Evolutionary conservation across 2,329 filamentous ascomycete species (phyloP), one percentile per base, ranked within the genome.

Genomic region (Claviceps capensis): DNA sequence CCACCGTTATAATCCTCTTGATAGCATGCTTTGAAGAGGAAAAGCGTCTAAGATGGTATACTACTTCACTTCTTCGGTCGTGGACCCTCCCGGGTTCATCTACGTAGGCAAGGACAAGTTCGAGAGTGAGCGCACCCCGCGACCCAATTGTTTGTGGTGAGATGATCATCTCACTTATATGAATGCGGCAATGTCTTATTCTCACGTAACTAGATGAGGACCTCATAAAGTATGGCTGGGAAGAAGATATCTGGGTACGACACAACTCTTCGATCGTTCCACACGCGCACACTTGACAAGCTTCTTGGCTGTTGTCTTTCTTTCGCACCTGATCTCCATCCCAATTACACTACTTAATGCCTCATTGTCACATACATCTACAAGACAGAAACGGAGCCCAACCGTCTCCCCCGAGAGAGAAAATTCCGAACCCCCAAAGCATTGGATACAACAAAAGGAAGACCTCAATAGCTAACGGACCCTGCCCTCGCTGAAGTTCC

Each of bases 21-120:
- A 34, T 11, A 11, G 30, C 30, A 34, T 34, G 30, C 9, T 34
- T 30, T 34, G 30, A 34, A 34, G 9, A 34, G 9, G 9, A 4
- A 4, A 34, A 34, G 7, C 16, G 16, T n/a, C 8, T n/a, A 11
- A 30, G 23, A 94, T 98, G 93, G 93, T 98, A 47, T 95, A 86
- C 72, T 97, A 97, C 69, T 97, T 93, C 68, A 93, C 83, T 1
- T 97, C 91, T 26, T 91, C 80, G 55, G 81, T 82, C 43, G 88
- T 95, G 41, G 77, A 83, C 13, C 91, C 93, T 2, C 67, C 88
- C 36, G 91, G 88, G 43, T 90, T 85, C 65, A 82, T 98, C 63
- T 98, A 98, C 67, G 88, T 96, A 54, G 93, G 93, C 69, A 98
- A 97, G 70, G 93, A 98, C 75, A 98, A 98, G 72, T 90, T 93